Base-by-base conservation (phyloP, 164 flowering plant species). In the Cinnamomum chago region DNA sequence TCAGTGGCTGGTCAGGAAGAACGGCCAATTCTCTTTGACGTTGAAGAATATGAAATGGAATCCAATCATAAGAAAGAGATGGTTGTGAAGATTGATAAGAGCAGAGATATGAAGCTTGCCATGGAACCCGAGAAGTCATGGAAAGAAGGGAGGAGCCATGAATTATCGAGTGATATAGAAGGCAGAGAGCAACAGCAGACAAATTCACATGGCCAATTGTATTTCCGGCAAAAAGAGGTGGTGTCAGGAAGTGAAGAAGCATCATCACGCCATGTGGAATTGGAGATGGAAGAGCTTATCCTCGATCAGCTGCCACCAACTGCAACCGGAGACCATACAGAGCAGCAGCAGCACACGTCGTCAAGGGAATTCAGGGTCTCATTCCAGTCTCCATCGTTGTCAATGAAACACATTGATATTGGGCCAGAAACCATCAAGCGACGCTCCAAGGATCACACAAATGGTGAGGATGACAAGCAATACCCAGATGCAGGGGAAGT, bases 111-210 rank as follows among this genome's bases (percentile, higher is more conserved):
- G 51, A 68, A 62, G 55, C 15, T 24, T 35, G 47, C n/a, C 3
- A 64, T 1, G 3, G 70, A 58, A 40, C 47, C 47, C 10, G 47
- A 40, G 47, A 40, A n/a, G 50, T 67, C 73, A 24, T 83, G 85
- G 85, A 79, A 84, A 55, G 85, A 73, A 23, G 78, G 80, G 3
- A 83, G 80, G 3, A 83, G 86, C 70, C 80, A 83, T 51, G 81
- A 80, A 33, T 83, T 81, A 69, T 73, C 81, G 76, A 75, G 77
- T 7, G 84, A 75, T 35, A 70, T 22, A 33, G 70, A 72, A 18
- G 68, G 66, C 17, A 25, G 12, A 50, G 51, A 51, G 71, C 9
- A 2, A 20, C 25, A 6, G n/a, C 60, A 10, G 33, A 22, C 24
- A 25, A 62, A 50, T 28, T 65, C 27, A 20, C 62, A 22, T 28